phyloP scores from a whole-genome alignment of 768 basidiomycete species.

The Mycena filopes region DNA sequence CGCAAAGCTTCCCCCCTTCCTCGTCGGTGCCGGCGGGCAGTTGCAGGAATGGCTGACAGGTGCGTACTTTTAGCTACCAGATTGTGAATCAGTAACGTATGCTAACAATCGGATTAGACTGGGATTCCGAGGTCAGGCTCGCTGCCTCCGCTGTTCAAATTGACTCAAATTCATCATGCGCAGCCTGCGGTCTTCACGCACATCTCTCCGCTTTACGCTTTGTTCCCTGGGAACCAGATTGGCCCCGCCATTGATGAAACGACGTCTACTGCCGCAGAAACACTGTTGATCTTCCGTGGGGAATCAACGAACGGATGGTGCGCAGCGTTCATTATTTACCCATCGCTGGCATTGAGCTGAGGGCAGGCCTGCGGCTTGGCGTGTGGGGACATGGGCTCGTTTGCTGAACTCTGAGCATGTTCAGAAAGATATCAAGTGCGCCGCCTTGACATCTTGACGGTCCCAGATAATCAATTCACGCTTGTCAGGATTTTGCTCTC shows the following conservation, averaged over 20 bases:
- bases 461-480: no score
- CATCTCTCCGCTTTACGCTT: constrained; percentile 27
- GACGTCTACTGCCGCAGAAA: constrained; percentile 26
- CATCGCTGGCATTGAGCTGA: no score
- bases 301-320: constrained; percentile 31
- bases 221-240: constrained; percentile 31
- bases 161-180: neutral
- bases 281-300: constrained; percentile 24
- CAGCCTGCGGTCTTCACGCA: constrained; percentile 27
- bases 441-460: neutral
- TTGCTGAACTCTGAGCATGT: constrained; percentile 17
- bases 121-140: constrained; percentile 3
- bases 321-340: neutral
- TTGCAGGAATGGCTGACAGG: constrained; percentile 31
- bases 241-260: constrained; percentile 30
- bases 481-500: constrained; percentile 12
- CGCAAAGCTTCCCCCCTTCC: constrained; percentile 27
- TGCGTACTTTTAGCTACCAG: constrained; percentile 5
- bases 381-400: constrained; percentile 29
- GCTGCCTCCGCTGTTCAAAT: neutral
- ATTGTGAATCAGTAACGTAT: constrained; percentile 5
- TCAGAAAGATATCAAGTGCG: constrained; percentile 22
- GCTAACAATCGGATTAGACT: neutral
- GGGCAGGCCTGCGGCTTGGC: constrained; percentile 28
- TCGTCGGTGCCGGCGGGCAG: constrained; percentile 26